Conservation (phyloP, 768 basidiomycete genomes). For the Pisolithus tinctorius region DNA sequence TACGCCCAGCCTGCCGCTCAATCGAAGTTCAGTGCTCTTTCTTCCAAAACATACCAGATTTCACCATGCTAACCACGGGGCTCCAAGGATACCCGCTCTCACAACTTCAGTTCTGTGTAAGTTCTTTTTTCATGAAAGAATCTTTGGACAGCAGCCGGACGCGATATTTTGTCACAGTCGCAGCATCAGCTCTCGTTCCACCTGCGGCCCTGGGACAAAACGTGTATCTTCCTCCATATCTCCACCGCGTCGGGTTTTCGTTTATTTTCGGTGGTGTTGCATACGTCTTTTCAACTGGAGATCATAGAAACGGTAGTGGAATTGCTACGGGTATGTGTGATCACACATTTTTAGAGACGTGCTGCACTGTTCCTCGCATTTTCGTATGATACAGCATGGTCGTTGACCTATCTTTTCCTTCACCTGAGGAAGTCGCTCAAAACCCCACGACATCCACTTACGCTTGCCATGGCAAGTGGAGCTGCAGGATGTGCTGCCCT, state of each 20-base stretch:
- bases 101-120: slow-evolving; percentile 30
- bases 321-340: slow-evolving; percentile 27
- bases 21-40: slow-evolving; percentile 23
- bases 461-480: slow-evolving; percentile 28
- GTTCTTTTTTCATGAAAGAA: slow-evolving; percentile 5
- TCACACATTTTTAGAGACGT: background rate
- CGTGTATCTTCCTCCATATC: slow-evolving; percentile 33
- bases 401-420: slow-evolving; percentile 38
- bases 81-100: slow-evolving; percentile 23
- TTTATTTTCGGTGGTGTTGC: slow-evolving; percentile 38
- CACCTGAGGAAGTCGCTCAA: slow-evolving; percentile 29
- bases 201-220: slow-evolving; percentile 23
- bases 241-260: slow-evolving; percentile 38
- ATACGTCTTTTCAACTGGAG: slow-evolving; percentile 34
- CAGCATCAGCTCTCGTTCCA: slow-evolving; percentile 30
- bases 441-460: slow-evolving; percentile 25
- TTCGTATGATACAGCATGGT: slow-evolving; percentile 30
- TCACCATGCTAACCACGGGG: slow-evolving; percentile 10
- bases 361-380: background rate
- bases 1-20: slow-evolving; percentile 23
- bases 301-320: slow-evolving; percentile 38
- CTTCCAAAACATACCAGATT: background rate
- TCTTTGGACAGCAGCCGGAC: background rate
- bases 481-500: slow-evolving; percentile 11
- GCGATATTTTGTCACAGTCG: slow-evolving; percentile 21